Evolutionary conservation across 1,284 basidiomycete species (phyloP), one percentile per base, ranked within the genome.

Genomic region (Cryptococcus maquisensis): DNA sequence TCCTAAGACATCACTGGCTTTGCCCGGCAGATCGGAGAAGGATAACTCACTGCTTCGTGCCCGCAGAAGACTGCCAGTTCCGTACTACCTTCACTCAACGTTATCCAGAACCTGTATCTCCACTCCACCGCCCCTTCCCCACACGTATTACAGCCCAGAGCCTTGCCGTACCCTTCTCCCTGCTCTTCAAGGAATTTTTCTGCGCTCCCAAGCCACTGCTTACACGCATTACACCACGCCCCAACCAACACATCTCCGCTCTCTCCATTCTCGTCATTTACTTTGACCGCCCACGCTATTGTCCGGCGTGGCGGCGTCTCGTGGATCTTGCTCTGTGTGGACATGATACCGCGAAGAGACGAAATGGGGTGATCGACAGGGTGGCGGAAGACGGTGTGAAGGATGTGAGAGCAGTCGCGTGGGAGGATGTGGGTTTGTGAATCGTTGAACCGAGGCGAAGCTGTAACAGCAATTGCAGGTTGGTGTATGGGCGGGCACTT

Each of bases 91-190:
- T 68, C 64, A 9, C 43, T 54, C 4, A 68, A 52, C 3, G 66
- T 12, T 20, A 63, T 52, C 2, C n/a, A 46, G 52, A 71, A 66
- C 26, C 65, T 56, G 47, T 68, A 71, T 21, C 57, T 54, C 45
- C 55, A 62, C 44, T 65, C 63, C 13, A 51, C 47, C 3, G 41
- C 35, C 3, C 44, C 36, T 45, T 68, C 65, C 32, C 62, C 60
- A 49, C 68, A 70, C 16, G 50, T 56, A 36, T 37, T 16, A 46
- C 68, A 68, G 35, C 44, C 58, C 4, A 44, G 15, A 23, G 24
- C 23, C 24, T 55, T 52, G 43, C 50, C 37, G 28, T 32, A n/a
- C n/a, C n/a, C 28, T 32, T 32, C 28, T 32, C 28, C n/a, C 10
- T 32, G 28, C 10, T 32, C 28, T 10, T 10, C 10, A 6, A 32